Base-by-base conservation (phyloP, 2,329 filamentous ascomycete genomes). In the Sphaerostilbella broomeana region DNA sequence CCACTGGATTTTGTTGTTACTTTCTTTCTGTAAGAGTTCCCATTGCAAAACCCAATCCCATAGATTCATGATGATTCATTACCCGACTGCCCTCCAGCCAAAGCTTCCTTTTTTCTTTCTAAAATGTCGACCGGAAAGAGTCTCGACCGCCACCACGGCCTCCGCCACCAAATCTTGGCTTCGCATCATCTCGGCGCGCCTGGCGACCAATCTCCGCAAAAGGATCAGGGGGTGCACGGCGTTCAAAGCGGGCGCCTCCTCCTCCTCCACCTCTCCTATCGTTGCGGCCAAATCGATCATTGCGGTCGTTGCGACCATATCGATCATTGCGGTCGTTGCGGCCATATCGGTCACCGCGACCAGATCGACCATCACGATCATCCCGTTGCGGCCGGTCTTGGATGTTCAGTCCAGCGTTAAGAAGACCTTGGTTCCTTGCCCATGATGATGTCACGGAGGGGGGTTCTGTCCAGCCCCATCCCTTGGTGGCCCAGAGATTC, bases 401-500 rank as follows among this genome's bases (percentile, higher is more conserved):
- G n/a, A 66, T 50, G 40, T 64, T 66, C 43, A 75, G 27, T 38
- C 57, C 58, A 4, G 57, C 35, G 2, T 49, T 40, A 8, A 21
- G 5, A 15, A 70, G 41, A 19, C 63, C 61, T 35, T 61, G 49
- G 22, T 61, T 60, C 4, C 39, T 35, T 6, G 52, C 53, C 50
- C 49, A 66, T 4, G 18, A 32, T 7, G 25, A 6, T 1, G 28
- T 60, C 17, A 58, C 58, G 35, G 36, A 43, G 1, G 79, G 79
- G 6, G 70, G 66, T 32, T 68, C 44, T 0, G 56, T 37, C 66
- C 72, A 68, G 27, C 75, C 74, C 67, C 75, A 75, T 15, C 67
- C 73, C 12, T 63, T 53, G 15, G 54, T 51, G 32, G 64, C 61
- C 65, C 77, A 73, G n/a, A 64, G 55, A 54, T 80, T 80, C 46